Conservation (phyloP, 2,329 filamentous ascomycete species). For the Clonostachys solani region DNA sequence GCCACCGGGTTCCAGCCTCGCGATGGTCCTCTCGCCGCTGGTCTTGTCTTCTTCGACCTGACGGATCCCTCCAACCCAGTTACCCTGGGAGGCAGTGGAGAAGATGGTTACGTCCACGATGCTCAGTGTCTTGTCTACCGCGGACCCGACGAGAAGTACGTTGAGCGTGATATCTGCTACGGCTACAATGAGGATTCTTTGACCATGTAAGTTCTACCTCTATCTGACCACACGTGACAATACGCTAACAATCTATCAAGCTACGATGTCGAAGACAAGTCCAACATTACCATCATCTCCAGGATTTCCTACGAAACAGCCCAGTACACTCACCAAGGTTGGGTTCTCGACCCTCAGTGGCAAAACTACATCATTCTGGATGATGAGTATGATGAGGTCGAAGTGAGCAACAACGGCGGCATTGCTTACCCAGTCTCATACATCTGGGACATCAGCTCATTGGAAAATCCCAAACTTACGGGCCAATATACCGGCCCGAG, state of each 20-base stretch:
- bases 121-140: slow-evolving; percentile 5
- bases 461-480: slow-evolving; percentile 32
- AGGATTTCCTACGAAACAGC: not conserved
- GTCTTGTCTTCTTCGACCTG: slow-evolving; percentile 55
- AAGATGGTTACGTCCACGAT: slow-evolving; percentile 57
- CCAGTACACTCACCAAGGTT: slow-evolving; percentile 48
- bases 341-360: slow-evolving; percentile 37
- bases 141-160: slow-evolving; percentile 29
- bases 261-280: slow-evolving; percentile 49
- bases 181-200: slow-evolving; percentile 46
- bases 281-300: slow-evolving; percentile 27
- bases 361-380: slow-evolving; percentile 34
- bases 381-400: slow-evolving; percentile 43
- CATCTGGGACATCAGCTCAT: slow-evolving; percentile 38
- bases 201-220: slow-evolving; percentile 29
- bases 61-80: slow-evolving; percentile 47
- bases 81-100: slow-evolving; percentile 45
- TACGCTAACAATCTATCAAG: not conserved
- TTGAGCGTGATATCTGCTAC: slow-evolving; percentile 44
- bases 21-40: slow-evolving; percentile 35
- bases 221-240: not conserved
- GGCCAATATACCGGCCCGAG: slow-evolving; percentile 20
- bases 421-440: slow-evolving; percentile 39
- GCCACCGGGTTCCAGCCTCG: slow-evolving; percentile 37
- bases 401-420: slow-evolving; percentile 25